Evolutionary conservation across 345 rosid genomes (phyloP), one percentile per base, ranked within the genome.

Genomic region (Atalantia buxifolia): DNA sequence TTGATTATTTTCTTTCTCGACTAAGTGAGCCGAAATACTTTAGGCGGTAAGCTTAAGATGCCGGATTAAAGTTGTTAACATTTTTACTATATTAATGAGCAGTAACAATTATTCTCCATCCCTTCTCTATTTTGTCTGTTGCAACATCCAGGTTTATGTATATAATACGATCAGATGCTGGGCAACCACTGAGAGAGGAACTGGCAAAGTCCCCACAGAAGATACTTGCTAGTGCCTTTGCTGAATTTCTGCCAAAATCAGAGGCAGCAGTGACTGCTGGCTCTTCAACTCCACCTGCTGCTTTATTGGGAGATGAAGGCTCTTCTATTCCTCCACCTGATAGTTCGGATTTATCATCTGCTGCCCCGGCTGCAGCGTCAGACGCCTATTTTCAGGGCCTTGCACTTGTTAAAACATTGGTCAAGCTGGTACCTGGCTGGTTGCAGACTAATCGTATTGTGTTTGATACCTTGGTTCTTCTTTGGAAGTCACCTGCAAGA

Each of bases 351-450:
- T 53, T 81, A 83, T 85, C 92, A 67, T 79, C 90, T 72, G 66
- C 82, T 27, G 69, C 87, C 67, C 71, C 92, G 36, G 74, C 77
- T 78, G 81, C 84, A 75, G 81, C 87, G 76, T 89, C 91, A 9
- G 97, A 91, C 84, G 94, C 97, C 14, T 94, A 96, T 84, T 96
- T 96, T 86, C 94, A 90, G 83, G 99, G 99, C 74, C 97, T 96
- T 81, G 90, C 91, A 68, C 97, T 96, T 71, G 76, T 96, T 79
- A 96, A 96, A 86, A 89, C 93, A 30, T 82, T 96, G 91, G 97
- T 92, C 78, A 96, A 94, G 77, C 80, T 94, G 85, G 85, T 94
- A 77, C 98, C 98, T 79, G 84, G 88, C 65, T 96, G 99, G 99
- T 81, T 96, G 89, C 98, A 91, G 86, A 89, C 87, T 86, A 96